Evolutionary conservation across 352 stramenopile genomes (phyloP), one percentile per base, ranked within the genome.

Genomic region (Thalassiosira mediterranea): DNA sequence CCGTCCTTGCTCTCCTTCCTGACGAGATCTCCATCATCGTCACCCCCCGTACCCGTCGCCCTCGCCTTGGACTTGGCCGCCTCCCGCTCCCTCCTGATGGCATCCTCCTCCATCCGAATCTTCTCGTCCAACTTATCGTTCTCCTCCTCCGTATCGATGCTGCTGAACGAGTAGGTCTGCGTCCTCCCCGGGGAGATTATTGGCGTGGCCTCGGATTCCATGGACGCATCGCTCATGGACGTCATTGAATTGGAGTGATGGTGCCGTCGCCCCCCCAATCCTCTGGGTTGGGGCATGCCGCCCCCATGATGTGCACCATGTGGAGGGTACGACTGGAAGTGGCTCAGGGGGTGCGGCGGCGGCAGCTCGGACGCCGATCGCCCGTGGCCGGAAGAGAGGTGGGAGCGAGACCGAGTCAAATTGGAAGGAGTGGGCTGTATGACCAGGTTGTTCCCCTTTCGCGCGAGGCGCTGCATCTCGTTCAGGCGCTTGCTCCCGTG

Each of bases 161-260:
- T 23, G 25, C 44, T 60, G n/a, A n/a, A n/a, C n/a, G n/a, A n/a
- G n/a, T n/a, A n/a, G n/a, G n/a, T n/a, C n/a, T n/a, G n/a, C n/a
- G n/a, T n/a, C n/a, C n/a, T n/a, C n/a, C n/a, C n/a, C n/a, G n/a
- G n/a, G n/a, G 19, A 19, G 19, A 67, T 53, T 28, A 53, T 60
- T 0, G 65, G 65, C n/a, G 65, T 75, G 4, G 65, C 65, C 47
- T 75, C 65, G n/a, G 58, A 67, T 25, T 38, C 58, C 26, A 46
- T 46, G 29, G 51, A 65, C 1, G 42, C 29, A 62, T 65, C 64
- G 15, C 42, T 57, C 21, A 67, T 67, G 10, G 32, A 64, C 19
- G 34, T 21, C 38, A 74, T 32, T 13, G 48, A 64, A 42, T 57
- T 46, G 21, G 65, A 67, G 13, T 53, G 44, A 19, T 15, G 17